Evolutionary conservation across 768 basidiomycete genomes (phyloP), one percentile per base, ranked within the genome.

Genomic region (Mycena metata): DNA sequence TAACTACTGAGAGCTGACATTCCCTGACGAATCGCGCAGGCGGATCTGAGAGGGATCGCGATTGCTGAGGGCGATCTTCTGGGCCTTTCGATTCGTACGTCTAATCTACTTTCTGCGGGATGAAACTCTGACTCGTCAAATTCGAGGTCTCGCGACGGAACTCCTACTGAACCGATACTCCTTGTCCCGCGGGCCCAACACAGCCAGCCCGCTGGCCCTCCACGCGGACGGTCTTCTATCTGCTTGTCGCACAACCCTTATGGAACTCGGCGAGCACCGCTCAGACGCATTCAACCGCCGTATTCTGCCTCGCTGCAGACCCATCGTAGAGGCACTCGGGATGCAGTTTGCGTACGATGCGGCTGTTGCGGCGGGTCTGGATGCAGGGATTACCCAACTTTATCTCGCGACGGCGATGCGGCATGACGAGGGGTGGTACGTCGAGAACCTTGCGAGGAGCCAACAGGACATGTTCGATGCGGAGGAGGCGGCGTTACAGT

Each of bases 61-160:
- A 81, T 81, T 33, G 80, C 81, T 8, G 81, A 82, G 68, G 81
- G 81, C 30, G 81, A 82, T 58, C 63, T 78, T 36, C 72, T 81
- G 0, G 80, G 60, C 1, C 63, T 81, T 33, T 67, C 66, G 17
- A 61, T 67, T 30, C 56, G 58, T 67, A 26, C 41, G 65, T 52
- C 11, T 2, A 21, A 8, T 11, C 13, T 21, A 16, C n/a, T 49
- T 43, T 2, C 5, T 50, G 0, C 24, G 12, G 12, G 30, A 16
- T 24, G 17, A 30, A n/a, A 16, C 6, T 17, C 26, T 19, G 45
- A 11, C 33, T 24, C 10, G 42, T 47, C 17, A 13, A 33, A 17
- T 5, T 51, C 21, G 36, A 74, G 73, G 73, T n/a, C 60, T 75
- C 8, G 73, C 69, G 0, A 67, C 26, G 21, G 74, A 75, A 39